Evolutionary conservation across 2,329 filamentous ascomycete genomes (phyloP), one percentile per base, ranked within the genome.

Genomic region (Polychaeton citri): DNA sequence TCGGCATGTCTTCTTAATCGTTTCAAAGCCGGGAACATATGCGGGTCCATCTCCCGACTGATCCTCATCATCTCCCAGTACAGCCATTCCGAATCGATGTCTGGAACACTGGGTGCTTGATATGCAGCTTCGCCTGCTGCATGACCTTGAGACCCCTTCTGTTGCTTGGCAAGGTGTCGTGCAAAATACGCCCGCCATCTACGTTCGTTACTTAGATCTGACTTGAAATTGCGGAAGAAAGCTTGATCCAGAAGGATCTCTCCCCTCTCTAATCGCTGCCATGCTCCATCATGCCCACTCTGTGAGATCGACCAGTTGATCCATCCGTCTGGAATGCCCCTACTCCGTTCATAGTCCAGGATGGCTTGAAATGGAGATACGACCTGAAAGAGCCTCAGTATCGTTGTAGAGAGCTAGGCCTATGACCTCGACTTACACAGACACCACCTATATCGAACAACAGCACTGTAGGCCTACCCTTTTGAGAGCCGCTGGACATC

Each of bases 381-480:
- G 37, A 95, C 85, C 87, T 93, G 45, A 12, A 10, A 33, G 45
- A 34, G 21, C 34, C 50, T 36, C n/a, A n/a, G 9, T 26, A 9
- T 9, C 9, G n/a, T 9, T 26, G 21, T 26, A 26, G 21, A 9
- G n/a, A n/a, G 9, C 21, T 26, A 26, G 21, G 9, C 9, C n/a
- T n/a, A n/a, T n/a, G n/a, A n/a, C n/a, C n/a, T n/a, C n/a, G n/a
- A 76, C 84, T 69, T 79, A 94, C 88, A 69, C 85, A 92, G 48
- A 98, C 90, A 43, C 90, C 90, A 26, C 90, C 90, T 48, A 98
- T 90, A 61, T 98, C 90, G 58, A 96, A 96, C 16, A 98, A 68
- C 20, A 92, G 64, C 37, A 83, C 82, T 48, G 81, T 81, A 19
- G 82, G 81, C 39, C 66, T 34, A 3, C 6, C 5, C 6, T 30